These are phyloP conservation scores for Trifolium repens DNA, from an alignment of 306 rosid species.

Conservation along the genomic window DNA sequence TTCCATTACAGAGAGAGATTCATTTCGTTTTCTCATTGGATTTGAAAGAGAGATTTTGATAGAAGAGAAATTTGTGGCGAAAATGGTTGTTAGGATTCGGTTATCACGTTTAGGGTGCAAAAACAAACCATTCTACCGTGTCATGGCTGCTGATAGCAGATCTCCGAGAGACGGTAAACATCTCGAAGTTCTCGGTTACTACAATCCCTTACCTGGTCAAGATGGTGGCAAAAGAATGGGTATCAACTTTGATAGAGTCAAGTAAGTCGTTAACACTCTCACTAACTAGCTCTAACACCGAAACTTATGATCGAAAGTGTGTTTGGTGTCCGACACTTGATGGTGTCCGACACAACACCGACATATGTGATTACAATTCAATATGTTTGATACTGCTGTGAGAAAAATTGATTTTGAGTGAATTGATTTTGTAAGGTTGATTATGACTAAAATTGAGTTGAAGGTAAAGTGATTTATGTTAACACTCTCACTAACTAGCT, in stretches of 20 bases:
- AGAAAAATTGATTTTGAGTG: no score
- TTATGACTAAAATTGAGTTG: no score
- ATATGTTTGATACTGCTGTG: no score
- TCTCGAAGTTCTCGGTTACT: slow-evolving; percentile 87
- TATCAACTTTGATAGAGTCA: slow-evolving; percentile 83
- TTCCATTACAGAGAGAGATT: neutral
- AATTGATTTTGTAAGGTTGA: no score
- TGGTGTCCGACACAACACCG: neutral
- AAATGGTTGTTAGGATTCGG: slow-evolving; percentile 87
- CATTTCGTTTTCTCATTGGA: no score
- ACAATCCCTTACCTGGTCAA: slow-evolving; percentile 89
- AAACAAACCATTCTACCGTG: slow-evolving; percentile 88
- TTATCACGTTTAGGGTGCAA: slow-evolving; percentile 82
- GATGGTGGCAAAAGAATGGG: slow-evolving; percentile 95
- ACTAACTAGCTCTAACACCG: neutral
- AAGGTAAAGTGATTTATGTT: no score
- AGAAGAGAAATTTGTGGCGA: neutral
- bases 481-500: no score
- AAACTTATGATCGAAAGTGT: no score
- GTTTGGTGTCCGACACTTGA: neutral
- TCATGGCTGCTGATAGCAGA: slow-evolving; percentile 91
- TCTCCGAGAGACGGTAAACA: slow-evolving; percentile 95
- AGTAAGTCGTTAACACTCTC: slow-evolving; percentile 55
- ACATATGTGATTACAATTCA: neutral
- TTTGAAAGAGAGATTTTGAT: neutral